Percentiles rank a stretch among this genome's conserved stretches.
Conservation (phyloP, 202 grass and related monocot species). For the Zizania palustris region DNA sequence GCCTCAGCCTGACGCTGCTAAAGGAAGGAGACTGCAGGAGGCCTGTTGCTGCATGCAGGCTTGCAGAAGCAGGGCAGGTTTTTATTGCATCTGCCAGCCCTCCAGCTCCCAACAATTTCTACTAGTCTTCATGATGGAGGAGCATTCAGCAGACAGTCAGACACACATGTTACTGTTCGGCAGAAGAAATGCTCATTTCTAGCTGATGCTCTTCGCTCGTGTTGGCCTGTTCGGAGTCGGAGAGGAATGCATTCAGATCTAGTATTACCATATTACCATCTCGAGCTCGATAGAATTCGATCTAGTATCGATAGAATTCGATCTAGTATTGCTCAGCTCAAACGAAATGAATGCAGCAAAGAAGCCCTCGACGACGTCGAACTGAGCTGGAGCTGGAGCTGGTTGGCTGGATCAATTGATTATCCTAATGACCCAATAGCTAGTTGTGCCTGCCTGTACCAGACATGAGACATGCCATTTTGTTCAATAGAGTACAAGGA, state of each 20-base stretch:
- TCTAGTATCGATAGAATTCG: neutral
- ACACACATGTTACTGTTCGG: neutral
- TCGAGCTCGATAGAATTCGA: neutral
- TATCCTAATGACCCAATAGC: neutral
- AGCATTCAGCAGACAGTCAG: neutral
- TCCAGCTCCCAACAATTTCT: constrained; percentile 4
- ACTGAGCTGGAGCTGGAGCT: neutral
- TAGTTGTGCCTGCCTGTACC: constrained; percentile 19
- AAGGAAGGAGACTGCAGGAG: constrained; percentile 32
- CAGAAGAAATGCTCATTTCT: neutral
- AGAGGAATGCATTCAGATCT: neutral
- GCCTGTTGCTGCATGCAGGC: neutral
- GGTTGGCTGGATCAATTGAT: too few relatives aligned
- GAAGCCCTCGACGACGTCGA: neutral
- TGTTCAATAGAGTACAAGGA: constrained; percentile 1
- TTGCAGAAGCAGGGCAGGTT: neutral
- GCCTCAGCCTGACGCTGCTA: constrained; percentile 16
- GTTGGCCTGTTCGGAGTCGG: neutral
- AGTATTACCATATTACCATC: neutral
- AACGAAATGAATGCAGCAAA: neutral
- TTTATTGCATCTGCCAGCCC: neutral
- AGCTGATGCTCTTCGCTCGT: too few relatives aligned
- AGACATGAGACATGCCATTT: constrained; percentile 42
- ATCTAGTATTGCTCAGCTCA: neutral
- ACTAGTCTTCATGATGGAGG: neutral